phyloP scores from a whole-genome alignment of 2,329 filamentous ascomycete genomes.

The Phaeosphaeriaceae sp. region DNA sequence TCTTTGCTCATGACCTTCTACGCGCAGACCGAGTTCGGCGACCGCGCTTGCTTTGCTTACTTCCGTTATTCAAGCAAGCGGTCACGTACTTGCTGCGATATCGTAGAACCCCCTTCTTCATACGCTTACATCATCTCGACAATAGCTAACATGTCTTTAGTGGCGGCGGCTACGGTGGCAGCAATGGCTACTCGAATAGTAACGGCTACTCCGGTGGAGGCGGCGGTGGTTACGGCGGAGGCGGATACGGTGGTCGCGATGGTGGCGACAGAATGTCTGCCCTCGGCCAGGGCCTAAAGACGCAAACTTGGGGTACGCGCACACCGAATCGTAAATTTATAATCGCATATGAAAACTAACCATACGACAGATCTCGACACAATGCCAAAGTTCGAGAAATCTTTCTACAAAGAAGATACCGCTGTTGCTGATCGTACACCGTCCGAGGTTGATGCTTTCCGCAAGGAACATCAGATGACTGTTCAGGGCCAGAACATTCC shows the following conservation, averaged over 20 bases:
- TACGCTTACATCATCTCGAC: slow-evolving; percentile 12
- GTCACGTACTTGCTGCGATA: slow-evolving; percentile 35
- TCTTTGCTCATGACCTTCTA: slow-evolving; percentile 36
- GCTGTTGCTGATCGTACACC: slow-evolving; percentile 75
- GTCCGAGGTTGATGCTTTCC: slow-evolving; percentile 86
- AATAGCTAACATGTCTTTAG: slow-evolving; percentile 38
- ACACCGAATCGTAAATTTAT: slow-evolving; percentile 27
- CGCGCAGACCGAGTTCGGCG: slow-evolving; percentile 37
- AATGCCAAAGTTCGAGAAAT: slow-evolving; percentile 97
- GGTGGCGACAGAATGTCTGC: slow-evolving; percentile 94
- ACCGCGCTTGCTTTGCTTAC: slow-evolving; percentile 29
- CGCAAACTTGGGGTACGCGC: slow-evolving; percentile 88
- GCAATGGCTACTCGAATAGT: slow-evolving; percentile 51
- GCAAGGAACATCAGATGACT: slow-evolving; percentile 82
- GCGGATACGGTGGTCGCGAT: slow-evolving; percentile 62
- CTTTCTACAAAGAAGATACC: slow-evolving; percentile 96
- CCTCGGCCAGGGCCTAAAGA: slow-evolving; percentile 85
- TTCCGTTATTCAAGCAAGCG: slow-evolving; percentile 26
- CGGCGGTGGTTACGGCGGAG: slow-evolving; percentile 57
- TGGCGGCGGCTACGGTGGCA: slow-evolving; percentile 40
- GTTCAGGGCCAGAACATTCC: slow-evolving; percentile 82
- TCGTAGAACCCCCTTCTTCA: slow-evolving; percentile 38
- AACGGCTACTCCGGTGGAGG: slow-evolving; percentile 65
- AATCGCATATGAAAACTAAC: slow-evolving; percentile 30
- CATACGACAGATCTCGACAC: slow-evolving; percentile 69